A percentile compares a stretch with the other conserved stretches of the same genome.
phyloP scores from a whole-genome alignment of 176 grass and related monocot species.

The Carex pumila region DNA sequence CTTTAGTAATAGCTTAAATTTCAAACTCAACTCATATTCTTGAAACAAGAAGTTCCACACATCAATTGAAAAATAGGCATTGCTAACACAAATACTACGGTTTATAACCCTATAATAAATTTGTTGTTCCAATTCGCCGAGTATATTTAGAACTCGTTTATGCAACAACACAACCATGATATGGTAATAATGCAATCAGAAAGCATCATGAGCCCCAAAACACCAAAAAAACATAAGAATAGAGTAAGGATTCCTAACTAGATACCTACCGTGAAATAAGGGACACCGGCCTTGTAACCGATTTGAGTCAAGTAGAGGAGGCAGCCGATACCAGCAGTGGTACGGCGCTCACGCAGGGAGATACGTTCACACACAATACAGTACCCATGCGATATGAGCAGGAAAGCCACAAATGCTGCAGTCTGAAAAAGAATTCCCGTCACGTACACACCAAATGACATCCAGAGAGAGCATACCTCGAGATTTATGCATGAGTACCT shows the following conservation, averaged over 20 bases:
- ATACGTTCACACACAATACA: slow-evolving; percentile 90
- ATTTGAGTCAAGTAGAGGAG: slow-evolving; percentile 85
- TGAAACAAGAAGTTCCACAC: neutral
- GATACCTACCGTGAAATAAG: slow-evolving; percentile 70
- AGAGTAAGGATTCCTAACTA: neutral
- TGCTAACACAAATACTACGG: neutral
- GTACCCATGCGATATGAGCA: slow-evolving; percentile 92
- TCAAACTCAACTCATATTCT: neutral
- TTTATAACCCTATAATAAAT: neutral
- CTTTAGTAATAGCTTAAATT: neutral
- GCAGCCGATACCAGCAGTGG: slow-evolving; percentile 51
- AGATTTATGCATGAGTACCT: slow-evolving; percentile 94
- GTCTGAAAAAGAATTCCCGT: slow-evolving; percentile 98
- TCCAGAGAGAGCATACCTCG: slow-evolving; percentile 84
- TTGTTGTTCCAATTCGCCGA: neutral
- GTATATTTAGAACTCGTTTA: neutral
- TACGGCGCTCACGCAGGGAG: slow-evolving; percentile 63
- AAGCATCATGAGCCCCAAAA: neutral
- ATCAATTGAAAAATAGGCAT: neutral
- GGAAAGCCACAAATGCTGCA: slow-evolving; percentile 73
- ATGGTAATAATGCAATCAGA: neutral
- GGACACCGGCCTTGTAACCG: slow-evolving; percentile 78
- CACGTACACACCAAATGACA: slow-evolving; percentile 94
- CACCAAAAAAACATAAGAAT: neutral
- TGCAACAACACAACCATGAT: neutral